These are phyloP conservation scores for Malania oleifera DNA, from an alignment of 164 flowering plant species.

Conservation along the genomic window DNA sequence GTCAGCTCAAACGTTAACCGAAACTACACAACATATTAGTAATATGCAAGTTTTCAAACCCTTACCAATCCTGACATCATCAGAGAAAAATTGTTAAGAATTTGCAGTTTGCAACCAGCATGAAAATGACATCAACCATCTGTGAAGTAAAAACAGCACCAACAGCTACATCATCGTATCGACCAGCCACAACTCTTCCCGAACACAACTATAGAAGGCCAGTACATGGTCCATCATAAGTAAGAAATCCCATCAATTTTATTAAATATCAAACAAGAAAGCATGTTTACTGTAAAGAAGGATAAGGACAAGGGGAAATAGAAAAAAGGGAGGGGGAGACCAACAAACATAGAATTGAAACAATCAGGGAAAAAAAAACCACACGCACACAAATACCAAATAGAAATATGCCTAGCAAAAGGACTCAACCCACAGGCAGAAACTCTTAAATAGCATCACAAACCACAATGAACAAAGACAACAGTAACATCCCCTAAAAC, in stretches of 20 bases:
- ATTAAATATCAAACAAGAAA: too few species aligned
- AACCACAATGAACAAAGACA: background rate
- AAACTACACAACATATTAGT: slow-evolving; percentile 15
- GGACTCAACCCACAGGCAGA: background rate
- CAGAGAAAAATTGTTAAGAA: slow-evolving; percentile 10
- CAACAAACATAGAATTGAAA: background rate
- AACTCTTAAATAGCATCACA: background rate
- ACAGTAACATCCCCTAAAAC: background rate
- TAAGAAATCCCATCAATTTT: background rate
- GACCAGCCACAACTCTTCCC: slow-evolving; percentile 27
- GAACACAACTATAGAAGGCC: slow-evolving; percentile 19
- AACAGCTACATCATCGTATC: slow-evolving; percentile 28
- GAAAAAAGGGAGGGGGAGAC: background rate
- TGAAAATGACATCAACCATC: slow-evolving; percentile 17
- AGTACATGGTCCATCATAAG: slow-evolving; percentile 15
- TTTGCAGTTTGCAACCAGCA: slow-evolving; percentile 12
- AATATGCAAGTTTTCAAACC: slow-evolving; percentile 8
- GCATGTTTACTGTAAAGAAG: background rate
- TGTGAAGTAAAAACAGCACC: slow-evolving; percentile 17
- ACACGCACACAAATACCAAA: too few species aligned
- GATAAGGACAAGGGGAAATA: too few species aligned
- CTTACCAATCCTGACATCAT: slow-evolving; percentile 29
- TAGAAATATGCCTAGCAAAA: background rate
- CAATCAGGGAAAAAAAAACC: too few species aligned
- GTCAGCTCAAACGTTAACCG: slow-evolving; percentile 25